phyloP scores from a whole-genome alignment of 805 yeast genomes.

The Wickerhamomyces kurtzmanii region DNA sequence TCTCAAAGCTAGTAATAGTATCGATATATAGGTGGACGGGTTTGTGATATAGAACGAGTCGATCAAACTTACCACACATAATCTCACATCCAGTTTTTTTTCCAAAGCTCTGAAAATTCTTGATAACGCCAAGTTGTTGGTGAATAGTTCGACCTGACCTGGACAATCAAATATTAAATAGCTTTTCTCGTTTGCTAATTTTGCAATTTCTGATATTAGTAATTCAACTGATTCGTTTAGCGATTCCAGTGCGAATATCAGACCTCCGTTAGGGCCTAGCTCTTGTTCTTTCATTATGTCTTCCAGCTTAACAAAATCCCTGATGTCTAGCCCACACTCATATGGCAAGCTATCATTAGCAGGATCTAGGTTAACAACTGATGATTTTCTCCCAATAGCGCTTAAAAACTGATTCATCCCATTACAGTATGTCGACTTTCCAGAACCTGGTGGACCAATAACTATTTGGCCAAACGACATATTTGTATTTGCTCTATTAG shows the following conservation, averaged over 20 bases:
- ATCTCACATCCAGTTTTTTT: slow-evolving; percentile 55
- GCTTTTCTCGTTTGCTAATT: slow-evolving; percentile 47
- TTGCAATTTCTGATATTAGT: slow-evolving; percentile 45
- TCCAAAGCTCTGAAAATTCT: slow-evolving; percentile 58
- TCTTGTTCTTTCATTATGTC: slow-evolving; percentile 66
- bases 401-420: slow-evolving; percentile 90
- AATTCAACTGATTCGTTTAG: slow-evolving; percentile 46
- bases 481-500: too few species aligned
- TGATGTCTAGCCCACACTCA: slow-evolving; percentile 66
- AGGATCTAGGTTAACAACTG: slow-evolving; percentile 87
- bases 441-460: slow-evolving; percentile 97
- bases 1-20: slow-evolving; percentile 69
- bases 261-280: slow-evolving; percentile 84
- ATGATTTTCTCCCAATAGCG: slow-evolving; percentile 85
- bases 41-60: slow-evolving; percentile 77
- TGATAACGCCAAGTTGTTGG: slow-evolving; percentile 72
- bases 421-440: slow-evolving; percentile 89
- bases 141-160: slow-evolving; percentile 92
- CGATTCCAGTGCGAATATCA: slow-evolving; percentile 78
- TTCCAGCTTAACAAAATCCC: slow-evolving; percentile 68
- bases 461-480: slow-evolving; percentile 83
- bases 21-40: slow-evolving; percentile 84
- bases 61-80: slow-evolving; percentile 78
- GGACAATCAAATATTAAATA: slow-evolving; percentile 85
- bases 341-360: slow-evolving; percentile 70